Percentiles rank a stretch among this genome's conserved stretches.
These are phyloP conservation scores for Pichia sp. DNA, from an alignment of 1,139 yeast species.

Conservation along the genomic window DNA sequence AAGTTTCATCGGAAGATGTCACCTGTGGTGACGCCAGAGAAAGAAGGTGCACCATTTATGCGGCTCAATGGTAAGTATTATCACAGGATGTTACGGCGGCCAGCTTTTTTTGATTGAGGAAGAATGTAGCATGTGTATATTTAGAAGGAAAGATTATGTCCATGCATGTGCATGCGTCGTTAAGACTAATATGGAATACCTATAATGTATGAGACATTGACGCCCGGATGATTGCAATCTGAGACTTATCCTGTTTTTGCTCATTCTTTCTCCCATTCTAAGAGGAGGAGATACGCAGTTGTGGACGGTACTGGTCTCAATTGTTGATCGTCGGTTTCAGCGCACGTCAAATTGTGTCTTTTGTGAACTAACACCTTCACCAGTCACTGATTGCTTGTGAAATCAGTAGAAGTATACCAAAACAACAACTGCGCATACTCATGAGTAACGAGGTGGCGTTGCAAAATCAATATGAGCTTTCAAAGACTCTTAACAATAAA, in stretches of 20 bases:
- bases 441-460: slow-evolving; percentile 19
- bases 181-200: neutral
- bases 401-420: neutral
- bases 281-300: neutral
- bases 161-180: neutral
- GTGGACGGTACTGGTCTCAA: neutral
- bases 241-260: neutral
- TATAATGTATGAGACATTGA: neutral
- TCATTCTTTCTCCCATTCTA: neutral
- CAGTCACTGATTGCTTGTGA: neutral
- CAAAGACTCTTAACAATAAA: slow-evolving; percentile 22
- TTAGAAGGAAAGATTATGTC: neutral
- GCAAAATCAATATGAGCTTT: slow-evolving; percentile 25
- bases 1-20: neutral
- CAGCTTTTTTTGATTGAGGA: neutral
- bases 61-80: neutral
- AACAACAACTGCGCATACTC: neutral
- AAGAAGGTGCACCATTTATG: neutral
- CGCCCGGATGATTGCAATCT: neutral
- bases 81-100: no score
- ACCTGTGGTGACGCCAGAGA: neutral
- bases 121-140: neutral
- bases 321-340: neutral
- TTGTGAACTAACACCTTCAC: neutral
- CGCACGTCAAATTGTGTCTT: neutral